Percentiles rank a stretch among this genome's conserved stretches.
phyloP scores from a whole-genome alignment of 1,284 basidiomycete species.

The Irpex rosettiformis region DNA sequence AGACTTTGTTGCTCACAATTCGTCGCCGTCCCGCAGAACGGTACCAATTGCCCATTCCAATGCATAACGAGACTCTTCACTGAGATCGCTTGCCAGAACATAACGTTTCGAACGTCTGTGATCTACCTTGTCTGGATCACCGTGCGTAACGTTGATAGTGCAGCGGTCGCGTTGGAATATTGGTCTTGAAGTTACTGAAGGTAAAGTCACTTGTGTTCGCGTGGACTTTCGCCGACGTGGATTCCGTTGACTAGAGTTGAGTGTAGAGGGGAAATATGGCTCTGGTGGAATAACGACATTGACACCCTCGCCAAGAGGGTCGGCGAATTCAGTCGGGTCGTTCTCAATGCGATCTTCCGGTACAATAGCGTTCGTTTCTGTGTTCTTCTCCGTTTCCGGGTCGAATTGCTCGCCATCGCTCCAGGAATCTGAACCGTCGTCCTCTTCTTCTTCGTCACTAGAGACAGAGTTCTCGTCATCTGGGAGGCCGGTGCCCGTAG shows the following conservation, averaged over 20 bases:
- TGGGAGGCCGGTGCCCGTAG: slow-evolving; percentile 27
- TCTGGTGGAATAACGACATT: slow-evolving; percentile 84
- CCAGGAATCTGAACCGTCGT: slow-evolving; percentile 33
- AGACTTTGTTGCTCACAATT: slow-evolving; percentile 47
- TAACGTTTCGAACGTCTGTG: slow-evolving; percentile 68
- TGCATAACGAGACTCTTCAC: slow-evolving; percentile 88
- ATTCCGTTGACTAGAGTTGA: slow-evolving; percentile 49
- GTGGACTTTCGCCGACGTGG: slow-evolving; percentile 58
- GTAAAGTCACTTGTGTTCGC: slow-evolving; percentile 55
- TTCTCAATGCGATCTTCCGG: slow-evolving; percentile 41
- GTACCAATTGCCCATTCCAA: slow-evolving; percentile 97
- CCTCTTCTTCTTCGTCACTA: slow-evolving; percentile 20
- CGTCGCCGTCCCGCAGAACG: slow-evolving; percentile 92
- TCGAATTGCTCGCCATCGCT: slow-evolving; percentile 68
- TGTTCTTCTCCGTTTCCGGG: slow-evolving; percentile 71
- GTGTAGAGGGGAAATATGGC: slow-evolving; percentile 73
- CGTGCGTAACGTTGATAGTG: slow-evolving; percentile 87
- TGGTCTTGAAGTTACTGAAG: slow-evolving; percentile 70
- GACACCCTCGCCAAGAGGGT: slow-evolving; percentile 83
- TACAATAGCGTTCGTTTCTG: slow-evolving; percentile 71
- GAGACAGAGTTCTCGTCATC: slow-evolving; percentile 35
- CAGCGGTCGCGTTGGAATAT: slow-evolving; percentile 90
- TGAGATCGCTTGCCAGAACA: slow-evolving; percentile 91
- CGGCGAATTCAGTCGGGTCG: slow-evolving; percentile 48
- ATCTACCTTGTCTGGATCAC: slow-evolving; percentile 62